Base-by-base conservation (phyloP, 1,139 yeast species). In the Blastobotrys persicus region DNA sequence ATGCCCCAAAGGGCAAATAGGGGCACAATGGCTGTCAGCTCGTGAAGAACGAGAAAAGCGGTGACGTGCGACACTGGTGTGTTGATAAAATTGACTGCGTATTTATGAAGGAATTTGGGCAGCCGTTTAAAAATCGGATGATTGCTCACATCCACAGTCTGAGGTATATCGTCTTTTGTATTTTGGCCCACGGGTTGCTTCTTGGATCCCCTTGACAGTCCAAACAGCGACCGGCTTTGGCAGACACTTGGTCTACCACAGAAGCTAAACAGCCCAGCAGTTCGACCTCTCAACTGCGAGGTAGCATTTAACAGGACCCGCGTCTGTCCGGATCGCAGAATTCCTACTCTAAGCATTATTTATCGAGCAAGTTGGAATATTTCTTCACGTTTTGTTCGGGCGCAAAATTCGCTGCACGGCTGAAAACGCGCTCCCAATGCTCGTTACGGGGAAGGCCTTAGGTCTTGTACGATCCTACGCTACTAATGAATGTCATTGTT, bases 21-120 rank as follows among this genome's bases (percentile, higher is more conserved):
- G 1, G 97, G 97, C 4, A 82, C 77, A 3, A 91, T 76, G 1
- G 97, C 96, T 0, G 96, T 78, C 41, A 88, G 59, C 64, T 91
- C 97, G 62, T 91, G 98, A n/a, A 91, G 72, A 1, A 89, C 68
- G 9, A 87, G 65, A 59, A 91, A 88, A 2, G 95, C 76, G 0
- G 86, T 75, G n/a, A 84, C 74, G 57, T 85, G 85, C 1, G 88
- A 75, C 4, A 83, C 70, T 1, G 95, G 89, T 0, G 89, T 86
- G 45, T 73, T 65, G 42, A 75, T 67, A 59, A 81, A 76, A 48
- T 73, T 70, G 18, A 66, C 63, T 3, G 82, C 76, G 56, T 78
- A 79, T 2, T 77, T 78, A 17, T 74, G 73, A 51, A 81, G 68
- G 50, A 76, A 73, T 46, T 64, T 69, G 26, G 87, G 86, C 33